phyloP scores from a whole-genome alignment of 176 grass and related monocot genomes.

The Poa pratensis region DNA sequence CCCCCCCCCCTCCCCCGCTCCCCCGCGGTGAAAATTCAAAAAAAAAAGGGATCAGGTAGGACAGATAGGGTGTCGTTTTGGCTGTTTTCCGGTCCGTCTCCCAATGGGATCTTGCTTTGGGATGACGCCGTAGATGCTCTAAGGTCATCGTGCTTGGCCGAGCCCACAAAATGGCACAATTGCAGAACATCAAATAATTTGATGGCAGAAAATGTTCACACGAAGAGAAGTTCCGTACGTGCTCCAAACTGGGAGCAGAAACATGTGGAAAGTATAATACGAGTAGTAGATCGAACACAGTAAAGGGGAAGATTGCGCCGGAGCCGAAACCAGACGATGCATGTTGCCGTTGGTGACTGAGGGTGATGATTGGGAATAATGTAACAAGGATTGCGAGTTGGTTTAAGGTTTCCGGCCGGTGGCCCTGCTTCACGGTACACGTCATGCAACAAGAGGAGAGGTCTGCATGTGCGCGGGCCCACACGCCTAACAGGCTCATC shows the following conservation, averaged over 20 bases:
- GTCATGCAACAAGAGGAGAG: background rate
- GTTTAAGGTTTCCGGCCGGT: background rate
- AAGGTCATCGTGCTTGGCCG: too few species aligned
- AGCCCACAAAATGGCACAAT: too few species aligned
- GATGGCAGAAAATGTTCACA: too few species aligned
- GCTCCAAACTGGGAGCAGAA: background rate
- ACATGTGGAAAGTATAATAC: background rate
- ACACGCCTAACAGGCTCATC: constrained; percentile 3
- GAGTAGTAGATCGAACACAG: background rate
- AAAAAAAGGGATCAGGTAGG: too few species aligned
- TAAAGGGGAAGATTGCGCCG: background rate
- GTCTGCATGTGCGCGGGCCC: constrained; percentile 17
- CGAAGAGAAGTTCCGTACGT: too few species aligned
- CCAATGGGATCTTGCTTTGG: too few species aligned
- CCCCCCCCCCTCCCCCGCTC: too few species aligned
- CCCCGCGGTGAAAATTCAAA: too few species aligned
- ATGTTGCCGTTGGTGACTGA: background rate
- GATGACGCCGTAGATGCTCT: too few species aligned
- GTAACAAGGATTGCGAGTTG: constrained; percentile 36
- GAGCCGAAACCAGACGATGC: background rate
- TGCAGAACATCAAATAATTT: too few species aligned
- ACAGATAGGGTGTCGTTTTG: too few species aligned
- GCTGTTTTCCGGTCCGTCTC: too few species aligned
- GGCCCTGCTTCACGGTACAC: background rate
- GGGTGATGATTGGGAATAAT: constrained; percentile 3